These are phyloP conservation scores for Naegleria gruberi DNA, from an alignment of 208 protist genomes.

Conservation along the genomic window DNA sequence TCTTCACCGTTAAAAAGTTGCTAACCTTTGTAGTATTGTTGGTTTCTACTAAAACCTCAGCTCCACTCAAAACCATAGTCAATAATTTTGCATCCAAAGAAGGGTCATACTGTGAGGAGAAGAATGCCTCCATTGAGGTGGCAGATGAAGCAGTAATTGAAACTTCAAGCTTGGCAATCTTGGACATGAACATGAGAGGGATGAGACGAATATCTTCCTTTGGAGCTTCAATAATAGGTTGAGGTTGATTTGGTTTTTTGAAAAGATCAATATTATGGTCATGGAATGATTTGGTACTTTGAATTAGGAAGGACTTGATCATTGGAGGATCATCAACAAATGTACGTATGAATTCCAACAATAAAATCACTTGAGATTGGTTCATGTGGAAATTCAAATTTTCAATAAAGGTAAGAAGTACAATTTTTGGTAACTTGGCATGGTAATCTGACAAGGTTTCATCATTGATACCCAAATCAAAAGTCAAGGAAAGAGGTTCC, in stretches of 20 bases:
- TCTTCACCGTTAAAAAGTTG: background rate
- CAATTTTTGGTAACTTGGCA: constrained; percentile 2
- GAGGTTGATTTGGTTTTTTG: background rate
- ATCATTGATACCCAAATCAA: constrained; percentile 18
- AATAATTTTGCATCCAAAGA: background rate
- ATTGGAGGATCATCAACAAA: constrained; percentile 12
- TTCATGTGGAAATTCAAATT: constrained; percentile 7
- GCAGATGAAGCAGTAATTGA: background rate
- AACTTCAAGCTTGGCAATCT: background rate
- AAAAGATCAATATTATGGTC: background rate
- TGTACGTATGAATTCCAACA: background rate
- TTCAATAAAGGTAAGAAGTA: background rate
- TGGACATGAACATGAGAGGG: background rate
- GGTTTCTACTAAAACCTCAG: background rate
- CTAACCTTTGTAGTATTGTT: background rate
- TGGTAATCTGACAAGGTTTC: background rate
- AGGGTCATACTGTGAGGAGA: background rate
- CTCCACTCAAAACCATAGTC: background rate
- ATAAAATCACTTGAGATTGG: background rate
- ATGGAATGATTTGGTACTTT: background rate
- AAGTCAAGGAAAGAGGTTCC: background rate
- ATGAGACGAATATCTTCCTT: background rate
- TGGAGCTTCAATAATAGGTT: background rate
- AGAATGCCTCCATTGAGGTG: background rate
- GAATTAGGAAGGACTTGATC: background rate